These are phyloP conservation scores for Clonostachys sp. DNA, from an alignment of 2,329 filamentous ascomycete species.

Conservation along the genomic window DNA sequence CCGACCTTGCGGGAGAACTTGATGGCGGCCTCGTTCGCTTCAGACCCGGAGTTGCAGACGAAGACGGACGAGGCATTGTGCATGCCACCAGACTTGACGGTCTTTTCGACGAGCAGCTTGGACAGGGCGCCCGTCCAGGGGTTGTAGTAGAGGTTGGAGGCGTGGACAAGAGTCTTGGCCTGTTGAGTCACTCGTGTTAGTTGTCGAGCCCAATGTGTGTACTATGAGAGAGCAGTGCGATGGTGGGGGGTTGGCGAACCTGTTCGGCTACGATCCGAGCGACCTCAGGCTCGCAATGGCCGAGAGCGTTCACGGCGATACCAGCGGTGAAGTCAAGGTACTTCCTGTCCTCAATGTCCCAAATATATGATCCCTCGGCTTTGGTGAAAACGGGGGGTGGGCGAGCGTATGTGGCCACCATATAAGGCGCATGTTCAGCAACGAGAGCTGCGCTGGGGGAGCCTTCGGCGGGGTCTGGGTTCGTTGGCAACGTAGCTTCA, in stretches of 20 bases:
- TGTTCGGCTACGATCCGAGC: slow-evolving; percentile 72
- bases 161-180: slow-evolving; percentile 77
- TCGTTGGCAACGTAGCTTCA: slow-evolving; percentile 39
- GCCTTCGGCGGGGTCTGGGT: slow-evolving; percentile 68
- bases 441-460: slow-evolving; percentile 74
- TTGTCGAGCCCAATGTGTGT: slow-evolving; percentile 5
- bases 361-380: slow-evolving; percentile 83
- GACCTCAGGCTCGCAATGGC: slow-evolving; percentile 82
- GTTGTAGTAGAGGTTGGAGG: slow-evolving; percentile 96
- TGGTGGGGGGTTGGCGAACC: slow-evolving; percentile 32
- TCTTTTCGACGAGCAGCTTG: slow-evolving; percentile 78
- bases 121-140: slow-evolving; percentile 90
- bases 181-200: slow-evolving; percentile 11
- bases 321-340: slow-evolving; percentile 95
- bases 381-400: slow-evolving; percentile 86
- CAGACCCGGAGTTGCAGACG: slow-evolving; percentile 92
- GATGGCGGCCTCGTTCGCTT: slow-evolving; percentile 96
- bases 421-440: slow-evolving; percentile 73
- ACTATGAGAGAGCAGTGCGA: background rate
- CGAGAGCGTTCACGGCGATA: slow-evolving; percentile 90
- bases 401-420: slow-evolving; percentile 93
- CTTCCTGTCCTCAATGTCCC: slow-evolving; percentile 81
- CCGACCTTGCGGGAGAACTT: slow-evolving; percentile 95
- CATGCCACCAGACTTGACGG: slow-evolving; percentile 75
- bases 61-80: slow-evolving; percentile 76